Evolutionary conservation across 169 alveolate species (phyloP).

Genomic region (Miamiensis avidus): DNA sequence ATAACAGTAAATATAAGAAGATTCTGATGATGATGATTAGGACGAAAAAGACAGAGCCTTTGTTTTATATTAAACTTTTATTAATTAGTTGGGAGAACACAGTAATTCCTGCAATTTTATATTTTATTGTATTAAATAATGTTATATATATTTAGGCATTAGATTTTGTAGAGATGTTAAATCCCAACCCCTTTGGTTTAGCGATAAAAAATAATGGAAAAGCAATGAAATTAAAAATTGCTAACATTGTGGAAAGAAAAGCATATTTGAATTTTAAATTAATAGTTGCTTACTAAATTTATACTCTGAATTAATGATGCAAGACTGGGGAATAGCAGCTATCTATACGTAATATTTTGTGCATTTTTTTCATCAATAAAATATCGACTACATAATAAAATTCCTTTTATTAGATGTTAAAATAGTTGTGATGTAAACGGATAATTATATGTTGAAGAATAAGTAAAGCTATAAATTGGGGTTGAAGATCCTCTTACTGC

Average conservation of each 20-base stretch:
- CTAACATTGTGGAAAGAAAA: background rate
- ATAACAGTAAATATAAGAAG: background rate
- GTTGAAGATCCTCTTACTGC: background rate
- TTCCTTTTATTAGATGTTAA: background rate
- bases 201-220: background rate
- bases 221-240: background rate
- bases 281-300: background rate
- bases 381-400: too few relatives aligned
- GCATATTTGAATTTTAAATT: background rate
- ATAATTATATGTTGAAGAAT: background rate
- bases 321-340: background rate
- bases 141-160: background rate
- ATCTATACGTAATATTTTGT: background rate
- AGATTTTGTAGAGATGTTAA: background rate
- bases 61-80: too few relatives aligned
- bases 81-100: background rate
- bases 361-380: too few relatives aligned
- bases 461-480: background rate
- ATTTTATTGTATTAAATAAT: too few relatives aligned
- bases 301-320: background rate
- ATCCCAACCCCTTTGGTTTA: background rate
- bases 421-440: background rate
- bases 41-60: background rate
- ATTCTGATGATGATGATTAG: background rate
- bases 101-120: background rate